A percentile compares a stretch with the other conserved stretches of the same genome.
phyloP scores from a whole-genome alignment of 257 asterid genomes.

The Solanum verrucosum region DNA sequence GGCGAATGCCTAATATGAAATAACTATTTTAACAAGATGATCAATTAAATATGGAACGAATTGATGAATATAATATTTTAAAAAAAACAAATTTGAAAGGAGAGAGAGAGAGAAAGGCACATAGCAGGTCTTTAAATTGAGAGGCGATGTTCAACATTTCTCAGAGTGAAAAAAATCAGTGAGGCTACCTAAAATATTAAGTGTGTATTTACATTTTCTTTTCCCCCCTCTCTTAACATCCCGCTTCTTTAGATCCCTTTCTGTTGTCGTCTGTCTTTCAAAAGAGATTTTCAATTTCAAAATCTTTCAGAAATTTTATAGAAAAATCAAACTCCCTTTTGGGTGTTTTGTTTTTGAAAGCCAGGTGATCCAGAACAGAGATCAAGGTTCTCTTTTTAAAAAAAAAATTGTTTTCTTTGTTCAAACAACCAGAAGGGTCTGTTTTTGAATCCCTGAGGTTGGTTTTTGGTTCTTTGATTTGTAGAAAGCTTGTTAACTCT shows the following conservation, averaged over 20 bases:
- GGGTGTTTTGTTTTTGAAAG: constrained; percentile 44
- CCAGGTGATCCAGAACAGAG: constrained; percentile 93
- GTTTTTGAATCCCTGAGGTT: constrained; percentile 45
- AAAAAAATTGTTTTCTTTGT: not conserved
- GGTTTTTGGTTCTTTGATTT: constrained; percentile 5
- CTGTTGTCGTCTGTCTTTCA: constrained; percentile 89
- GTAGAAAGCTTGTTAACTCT: not conserved
- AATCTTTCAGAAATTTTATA: not conserved
- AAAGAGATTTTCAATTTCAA: constrained; percentile 10
- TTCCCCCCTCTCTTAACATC: constrained; percentile 38
- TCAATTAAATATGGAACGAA: too few relatives aligned
- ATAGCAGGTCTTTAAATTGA: constrained; percentile 36
- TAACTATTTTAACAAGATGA: too few relatives aligned
- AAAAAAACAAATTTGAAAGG: constrained; percentile 1
- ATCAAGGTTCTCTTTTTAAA: constrained; percentile 17
- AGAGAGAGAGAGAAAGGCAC: constrained; percentile 2
- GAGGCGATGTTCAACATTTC: not conserved
- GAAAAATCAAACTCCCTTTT: constrained; percentile 15
- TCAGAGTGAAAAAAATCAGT: constrained; percentile 48
- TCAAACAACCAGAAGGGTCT: constrained; percentile 36
- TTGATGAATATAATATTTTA: too few relatives aligned
- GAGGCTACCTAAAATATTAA: constrained; percentile 26
- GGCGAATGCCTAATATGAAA: fast-evolving
- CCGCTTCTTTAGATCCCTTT: constrained; percentile 88
- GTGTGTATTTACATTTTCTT: constrained; percentile 15